These are phyloP conservation scores for Tuber borchii DNA, from an alignment of 495 filamentous ascomycete genomes.

Conservation along the genomic window DNA sequence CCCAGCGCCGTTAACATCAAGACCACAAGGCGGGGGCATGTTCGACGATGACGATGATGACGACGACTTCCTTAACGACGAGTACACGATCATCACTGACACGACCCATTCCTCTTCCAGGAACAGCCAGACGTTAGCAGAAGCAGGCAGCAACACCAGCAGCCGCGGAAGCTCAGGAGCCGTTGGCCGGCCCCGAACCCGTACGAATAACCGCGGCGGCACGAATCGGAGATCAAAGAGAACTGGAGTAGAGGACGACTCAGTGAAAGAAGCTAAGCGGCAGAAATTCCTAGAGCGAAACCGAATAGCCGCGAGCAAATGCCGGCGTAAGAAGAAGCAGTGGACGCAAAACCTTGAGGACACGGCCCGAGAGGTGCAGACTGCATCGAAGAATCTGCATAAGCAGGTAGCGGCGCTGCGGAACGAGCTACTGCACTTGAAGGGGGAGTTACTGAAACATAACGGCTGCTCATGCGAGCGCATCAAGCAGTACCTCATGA, in stretches of 20 bases:
- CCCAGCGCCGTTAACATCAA: background rate
- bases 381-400: slow-evolving; percentile 29
- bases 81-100: background rate
- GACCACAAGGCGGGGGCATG: background rate
- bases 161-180: background rate
- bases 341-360: slow-evolving; percentile 58
- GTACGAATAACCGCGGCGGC: background rate
- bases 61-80: background rate
- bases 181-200: background rate
- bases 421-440: slow-evolving; percentile 45
- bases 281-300: slow-evolving; percentile 66
- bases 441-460: slow-evolving; percentile 46
- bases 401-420: slow-evolving; percentile 42
- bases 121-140: background rate
- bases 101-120: background rate
- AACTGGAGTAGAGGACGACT: slow-evolving; percentile 2
- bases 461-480: slow-evolving; percentile 44
- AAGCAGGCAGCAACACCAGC: background rate
- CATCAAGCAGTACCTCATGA: slow-evolving; percentile 41
- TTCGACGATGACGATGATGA: background rate
- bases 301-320: slow-evolving; percentile 76
- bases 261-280: slow-evolving; percentile 32
- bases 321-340: slow-evolving; percentile 79
- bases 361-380: slow-evolving; percentile 37
- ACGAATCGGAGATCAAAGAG: slow-evolving; percentile 15